Evolutionary conservation across 371 early-diverging fungal species (phyloP), one percentile per base, ranked within the genome.

Genomic region (Encephalitozoon cuniculi): DNA sequence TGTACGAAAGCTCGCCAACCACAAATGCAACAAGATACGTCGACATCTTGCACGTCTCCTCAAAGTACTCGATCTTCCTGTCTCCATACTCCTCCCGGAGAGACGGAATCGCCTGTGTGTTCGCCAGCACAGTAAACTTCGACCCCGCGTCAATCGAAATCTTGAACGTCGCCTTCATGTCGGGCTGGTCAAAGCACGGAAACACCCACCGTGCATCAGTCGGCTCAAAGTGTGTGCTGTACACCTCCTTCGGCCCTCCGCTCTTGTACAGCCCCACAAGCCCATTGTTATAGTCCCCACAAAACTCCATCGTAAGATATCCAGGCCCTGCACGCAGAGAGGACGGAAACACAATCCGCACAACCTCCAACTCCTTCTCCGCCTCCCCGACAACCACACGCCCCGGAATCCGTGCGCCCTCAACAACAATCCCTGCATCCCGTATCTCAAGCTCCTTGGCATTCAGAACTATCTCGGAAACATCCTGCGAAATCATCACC

Each of bases 131-230:
- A 1, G 87, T 88, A 15, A 54, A 41, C 18, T 87, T 84, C n/a
- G 71, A 72, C 3, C 88, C 88, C 9, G 91, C 91, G 21, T 85
- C 86, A 26, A 96, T 82, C 9, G 88, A 89, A 65, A 92, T 84
- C 32, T 89, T 88, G 81, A 93, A 95, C 1, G 90, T 90, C n/a
- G 96, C 93, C 83, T 94, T 91, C 79, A 89, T 77, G 11, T 89
- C 87, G 5, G 92, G 93, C 87, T 92, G 91, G 82, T 92, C 90
- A 89, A 91, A 94, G 84, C 91, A 93, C 6, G 96, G 94, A 83
- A 94, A 90, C 9, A 89, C 90, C 40, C 89, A 86, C 68, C 94
- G 87, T n/a, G 91, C 91, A 83, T 90, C 67, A 11, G 93, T 91
- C n/a, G 94, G 87, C 84, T 93, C 93, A 85, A 93, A 94, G 81